Percentiles rank a stretch among this genome's conserved stretches.
Evolutionary conservation across 2,329 filamentous ascomycete species (phyloP).

Genomic region (Ophiostoma triangulosporum): DNA sequence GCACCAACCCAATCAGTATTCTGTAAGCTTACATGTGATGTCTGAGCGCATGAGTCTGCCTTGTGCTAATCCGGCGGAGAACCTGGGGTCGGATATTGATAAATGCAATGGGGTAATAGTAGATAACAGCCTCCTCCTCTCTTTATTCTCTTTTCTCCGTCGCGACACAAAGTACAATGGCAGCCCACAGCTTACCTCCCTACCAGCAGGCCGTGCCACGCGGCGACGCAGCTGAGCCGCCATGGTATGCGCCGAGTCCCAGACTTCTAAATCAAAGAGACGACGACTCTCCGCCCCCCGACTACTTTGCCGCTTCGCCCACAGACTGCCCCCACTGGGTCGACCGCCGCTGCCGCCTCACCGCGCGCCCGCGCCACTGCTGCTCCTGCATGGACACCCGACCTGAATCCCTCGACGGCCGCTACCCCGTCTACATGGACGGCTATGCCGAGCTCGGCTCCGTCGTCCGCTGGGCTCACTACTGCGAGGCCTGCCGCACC

Average conservation of each 20-base stretch:
- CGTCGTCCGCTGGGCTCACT: conserved; percentile 5
- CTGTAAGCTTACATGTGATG: too few relatives aligned
- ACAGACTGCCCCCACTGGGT: conserved; percentile 6
- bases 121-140: too few relatives aligned
- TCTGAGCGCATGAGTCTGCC: too few relatives aligned
- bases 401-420: background rate
- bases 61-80: too few relatives aligned
- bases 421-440: conserved; percentile 7
- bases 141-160: too few relatives aligned
- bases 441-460: background rate
- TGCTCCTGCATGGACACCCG: conserved; percentile 8
- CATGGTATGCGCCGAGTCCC: too few relatives aligned
- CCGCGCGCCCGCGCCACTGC: conserved; percentile 1
- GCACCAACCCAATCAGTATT: too few relatives aligned
- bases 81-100: too few relatives aligned
- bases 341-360: conserved; percentile 4
- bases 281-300: background rate
- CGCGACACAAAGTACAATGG: too few relatives aligned
- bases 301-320: background rate
- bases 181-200: background rate
- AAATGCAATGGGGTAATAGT: too few relatives aligned
- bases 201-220: background rate
- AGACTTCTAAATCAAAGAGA: background rate
- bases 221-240: background rate
- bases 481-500: conserved; percentile 5